Base-by-base conservation (phyloP, 192 early-diverging fungal species). In the Coemansia sp. region DNA sequence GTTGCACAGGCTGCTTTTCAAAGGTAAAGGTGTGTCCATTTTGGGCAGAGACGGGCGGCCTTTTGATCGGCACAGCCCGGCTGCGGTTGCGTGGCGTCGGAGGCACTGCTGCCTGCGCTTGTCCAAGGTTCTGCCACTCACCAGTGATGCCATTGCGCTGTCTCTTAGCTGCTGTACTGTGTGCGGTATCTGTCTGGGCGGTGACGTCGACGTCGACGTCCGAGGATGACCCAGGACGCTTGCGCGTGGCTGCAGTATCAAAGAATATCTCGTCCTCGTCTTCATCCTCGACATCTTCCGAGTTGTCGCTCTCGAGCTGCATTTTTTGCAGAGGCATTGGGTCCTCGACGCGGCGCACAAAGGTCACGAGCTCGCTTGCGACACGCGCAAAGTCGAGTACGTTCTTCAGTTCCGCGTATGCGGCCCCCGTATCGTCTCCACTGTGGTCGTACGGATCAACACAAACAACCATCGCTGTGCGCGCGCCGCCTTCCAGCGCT, bases 311-410 rank as follows among this genome's bases (percentile, higher is more conserved):
- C 30, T 8, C 6, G 30, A 32, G 6, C 30, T 32, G 6, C n/a
- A n/a, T n/a, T 19, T 28, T 19, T 18, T 44, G 30, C 15, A 39
- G 54, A 9, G 26, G 13, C 5, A 35, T 23, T 24, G 60, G 51
- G 9, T 60, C 64, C 52, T 76, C 64, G 3, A 70, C 72, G 9
- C 63, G 53, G 26, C 72, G 59, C 18, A 77, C 74, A 6, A 62
- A 57, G 13, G 80, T 69, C 3, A 83, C 82, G 25, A 82, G 68
- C 46, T 65, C 76, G 19, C 64, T 67, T 9, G 83, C 81, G 2
- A 81, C 80, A 5, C 80, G 71, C 7, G 84, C 77, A 70, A 88
- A 86, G 17, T 85, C 79, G 46, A 88, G 44, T 35, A 78, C 76
- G 58, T 19, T 79, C 62, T 53, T 83, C 41, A 42, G 67, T 69